phyloP scores from a whole-genome alignment of 1,284 basidiomycete genomes.

The Mycosarcoma maydis region DNA sequence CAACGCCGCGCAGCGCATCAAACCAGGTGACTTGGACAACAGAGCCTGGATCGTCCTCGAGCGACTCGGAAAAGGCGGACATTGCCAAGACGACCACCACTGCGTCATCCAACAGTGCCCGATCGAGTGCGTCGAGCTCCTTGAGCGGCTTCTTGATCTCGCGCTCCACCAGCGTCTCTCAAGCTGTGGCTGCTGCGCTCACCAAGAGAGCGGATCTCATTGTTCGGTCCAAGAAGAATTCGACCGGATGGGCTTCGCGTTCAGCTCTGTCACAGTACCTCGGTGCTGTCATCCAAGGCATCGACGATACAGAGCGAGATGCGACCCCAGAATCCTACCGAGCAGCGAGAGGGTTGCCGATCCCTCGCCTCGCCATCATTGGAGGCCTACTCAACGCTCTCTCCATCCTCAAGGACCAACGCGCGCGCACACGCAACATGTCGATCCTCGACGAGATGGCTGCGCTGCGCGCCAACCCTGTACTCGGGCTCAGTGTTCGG shows the following conservation, averaged over 20 bases:
- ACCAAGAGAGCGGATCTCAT: constrained; percentile 54
- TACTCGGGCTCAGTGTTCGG: constrained; percentile 42
- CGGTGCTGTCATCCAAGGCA: constrained; percentile 34
- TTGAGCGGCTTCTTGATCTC: constrained; percentile 39
- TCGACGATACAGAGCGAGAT: constrained; percentile 26
- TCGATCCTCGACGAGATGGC: constrained; percentile 48
- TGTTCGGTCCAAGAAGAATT: constrained; percentile 29
- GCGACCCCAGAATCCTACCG: constrained; percentile 32
- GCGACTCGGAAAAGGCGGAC: not conserved
- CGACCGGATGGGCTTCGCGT: constrained; percentile 46
- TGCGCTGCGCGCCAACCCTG: constrained; percentile 32
- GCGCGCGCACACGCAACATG: constrained; percentile 34
- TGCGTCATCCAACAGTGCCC: not conserved
- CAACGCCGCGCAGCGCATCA: not conserved
- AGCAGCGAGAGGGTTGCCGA: constrained; percentile 33
- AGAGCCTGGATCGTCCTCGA: constrained; percentile 22
- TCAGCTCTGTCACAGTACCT: constrained; percentile 51
- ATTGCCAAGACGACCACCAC: not conserved
- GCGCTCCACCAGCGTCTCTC: constrained; percentile 43
- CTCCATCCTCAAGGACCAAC: constrained; percentile 48
- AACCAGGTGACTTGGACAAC: constrained; percentile 32
- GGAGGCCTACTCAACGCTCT: constrained; percentile 60
- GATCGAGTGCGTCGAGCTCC: constrained; percentile 4
- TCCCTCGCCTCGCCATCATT: constrained; percentile 56
- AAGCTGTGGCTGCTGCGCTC: constrained; percentile 53